Evolutionary conservation across 306 rosid species (phyloP).

Genomic region (Gillenia trifoliata): DNA sequence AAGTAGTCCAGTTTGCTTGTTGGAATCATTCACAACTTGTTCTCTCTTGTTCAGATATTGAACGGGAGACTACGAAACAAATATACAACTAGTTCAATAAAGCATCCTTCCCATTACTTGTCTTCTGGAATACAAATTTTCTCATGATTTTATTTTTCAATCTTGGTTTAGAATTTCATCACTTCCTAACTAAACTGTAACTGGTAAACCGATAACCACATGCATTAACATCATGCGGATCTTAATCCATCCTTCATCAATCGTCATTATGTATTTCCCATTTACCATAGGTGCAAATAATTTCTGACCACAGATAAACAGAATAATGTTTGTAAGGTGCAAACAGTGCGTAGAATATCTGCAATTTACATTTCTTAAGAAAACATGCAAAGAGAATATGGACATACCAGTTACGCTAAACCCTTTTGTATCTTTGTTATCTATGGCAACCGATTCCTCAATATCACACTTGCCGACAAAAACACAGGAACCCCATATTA

Average conservation of each 20-base stretch:
- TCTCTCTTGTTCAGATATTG: background rate
- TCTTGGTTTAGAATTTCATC: background rate
- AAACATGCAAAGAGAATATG: background rate
- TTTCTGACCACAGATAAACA: background rate
- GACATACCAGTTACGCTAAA: slow-evolving; percentile 37
- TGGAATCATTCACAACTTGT: background rate
- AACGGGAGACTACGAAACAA: background rate
- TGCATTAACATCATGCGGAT: background rate
- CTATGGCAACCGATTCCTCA: slow-evolving; percentile 24
- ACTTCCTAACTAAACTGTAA: too few relatives aligned
- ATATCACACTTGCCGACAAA: slow-evolving; percentile 61
- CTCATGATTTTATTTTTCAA: background rate
- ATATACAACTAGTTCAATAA: background rate
- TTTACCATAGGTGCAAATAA: background rate
- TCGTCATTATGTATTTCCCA: background rate
- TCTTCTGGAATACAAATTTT: background rate
- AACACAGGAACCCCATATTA: slow-evolving; percentile 67
- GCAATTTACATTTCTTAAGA: background rate
- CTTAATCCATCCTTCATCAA: background rate
- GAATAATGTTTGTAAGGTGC: background rate
- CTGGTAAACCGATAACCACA: background rate
- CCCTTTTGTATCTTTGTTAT: slow-evolving; percentile 36
- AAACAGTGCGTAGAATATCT: background rate
- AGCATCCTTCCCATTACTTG: background rate
- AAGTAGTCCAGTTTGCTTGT: background rate